Evolutionary conservation across 2,329 filamentous ascomycete species (phyloP), one percentile per base, ranked within the genome.

Genomic region (Microdochium nivale): DNA sequence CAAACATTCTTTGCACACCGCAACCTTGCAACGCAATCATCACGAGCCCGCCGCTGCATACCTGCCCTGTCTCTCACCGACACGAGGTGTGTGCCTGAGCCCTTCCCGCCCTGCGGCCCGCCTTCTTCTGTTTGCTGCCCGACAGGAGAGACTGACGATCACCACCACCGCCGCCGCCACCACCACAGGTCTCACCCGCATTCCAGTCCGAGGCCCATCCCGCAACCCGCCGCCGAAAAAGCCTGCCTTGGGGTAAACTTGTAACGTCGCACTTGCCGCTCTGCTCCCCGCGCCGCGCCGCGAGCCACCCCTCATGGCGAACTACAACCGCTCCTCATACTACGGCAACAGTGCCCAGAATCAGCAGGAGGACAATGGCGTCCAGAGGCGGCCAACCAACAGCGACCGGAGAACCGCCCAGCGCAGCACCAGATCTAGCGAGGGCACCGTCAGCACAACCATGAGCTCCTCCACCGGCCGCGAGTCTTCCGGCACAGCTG

Each of bases 361-460:
- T 4, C 19, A 47, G 8, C 19, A 14, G 13, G 24, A 47, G 46
- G 63, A 65, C 59, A 63, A 64, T 58, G 65, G 63, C 54, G 55
- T 69, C 24, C 65, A 69, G 59, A 66, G 65, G 52, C 59, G 63
- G 54, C 60, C 65, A 35, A 70, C 66, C 14, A 56, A 25, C 25
- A 55, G 62, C 48, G 62, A 68, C 55, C 71, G 71, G 60, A 70
- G 71, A 61, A 71, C 74, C 60, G 23, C 40, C 7, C 72, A 76
- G 58, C 77, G 78, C 59, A 67, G 69, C 65, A 77, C 76, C 56
- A 78, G 89, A 66, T 86, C 87, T 58, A 96, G 90, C 75, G 89
- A 95, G 71, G 90, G 90, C 66, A 95, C 89, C 56, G 86, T 90
- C 68, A 92, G 87, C 78, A 95, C 90, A 58, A 85, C 84, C 67